Evolutionary conservation across 805 yeast species (phyloP).

Genomic region (Isabelozyma pseudorhagii): DNA sequence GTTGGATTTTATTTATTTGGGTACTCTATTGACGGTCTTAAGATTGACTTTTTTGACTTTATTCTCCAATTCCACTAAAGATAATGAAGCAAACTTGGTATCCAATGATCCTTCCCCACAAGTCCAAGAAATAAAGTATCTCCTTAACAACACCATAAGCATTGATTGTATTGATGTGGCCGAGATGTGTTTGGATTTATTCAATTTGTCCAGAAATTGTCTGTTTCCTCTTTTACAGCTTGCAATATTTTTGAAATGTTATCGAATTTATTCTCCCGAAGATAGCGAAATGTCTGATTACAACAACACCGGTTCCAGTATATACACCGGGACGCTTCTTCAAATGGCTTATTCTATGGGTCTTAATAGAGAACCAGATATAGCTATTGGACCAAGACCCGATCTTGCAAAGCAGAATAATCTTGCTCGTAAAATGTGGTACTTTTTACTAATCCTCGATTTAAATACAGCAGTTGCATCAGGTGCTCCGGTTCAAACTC

Average conservation of each 20-base stretch:
- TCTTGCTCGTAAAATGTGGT: conserved; percentile 30
- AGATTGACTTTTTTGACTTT: conserved; percentile 32
- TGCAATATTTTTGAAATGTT: conserved; percentile 48
- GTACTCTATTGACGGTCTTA: conserved; percentile 28
- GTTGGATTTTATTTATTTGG: conserved; percentile 32
- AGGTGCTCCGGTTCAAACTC: conserved; percentile 20
- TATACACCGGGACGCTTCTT: conserved; percentile 44
- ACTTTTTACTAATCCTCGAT: conserved; percentile 17
- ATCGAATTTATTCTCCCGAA: conserved; percentile 47
- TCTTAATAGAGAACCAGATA: conserved; percentile 59
- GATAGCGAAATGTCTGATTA: conserved; percentile 59
- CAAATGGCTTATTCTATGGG: conserved; percentile 72
- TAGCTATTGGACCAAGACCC: too few species aligned
- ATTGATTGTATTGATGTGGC: conserved; percentile 29
- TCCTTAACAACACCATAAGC: conserved; percentile 26
- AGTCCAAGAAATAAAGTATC: conserved; percentile 10
- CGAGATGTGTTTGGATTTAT: conserved; percentile 33
- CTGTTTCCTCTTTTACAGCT: conserved; percentile 54
- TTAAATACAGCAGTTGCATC: conserved; percentile 13
- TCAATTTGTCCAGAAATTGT: conserved; percentile 33
- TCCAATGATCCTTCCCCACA: conserved; percentile 16
- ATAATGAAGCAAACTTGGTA: conserved; percentile 22
- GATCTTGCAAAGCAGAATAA: conserved; percentile 11
- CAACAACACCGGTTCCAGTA: conserved; percentile 53
- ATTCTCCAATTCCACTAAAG: conserved; percentile 23